Evolutionary conservation across 768 basidiomycete species (phyloP).

Genomic region (Lactarius hatsudake): DNA sequence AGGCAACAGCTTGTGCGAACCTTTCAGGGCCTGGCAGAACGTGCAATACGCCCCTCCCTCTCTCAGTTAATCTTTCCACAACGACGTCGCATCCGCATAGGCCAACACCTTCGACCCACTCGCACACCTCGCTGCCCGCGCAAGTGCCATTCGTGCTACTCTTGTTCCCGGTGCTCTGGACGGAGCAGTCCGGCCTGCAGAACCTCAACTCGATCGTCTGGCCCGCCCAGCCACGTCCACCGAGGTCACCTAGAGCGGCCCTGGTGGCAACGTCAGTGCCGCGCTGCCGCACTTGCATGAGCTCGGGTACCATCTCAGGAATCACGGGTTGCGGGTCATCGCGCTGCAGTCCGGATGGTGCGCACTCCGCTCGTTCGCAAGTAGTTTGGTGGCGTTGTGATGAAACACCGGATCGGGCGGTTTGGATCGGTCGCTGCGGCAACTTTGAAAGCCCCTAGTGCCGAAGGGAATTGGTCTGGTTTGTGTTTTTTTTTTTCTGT

Average conservation of each 20-base stretch:
- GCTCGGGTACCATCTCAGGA: slow-evolving; percentile 36
- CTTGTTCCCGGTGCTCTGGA: slow-evolving; percentile 63
- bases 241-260: slow-evolving; percentile 75
- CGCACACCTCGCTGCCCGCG: slow-evolving; percentile 45
- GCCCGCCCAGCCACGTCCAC: slow-evolving; percentile 72
- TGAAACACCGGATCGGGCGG: no score
- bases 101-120: slow-evolving; percentile 72
- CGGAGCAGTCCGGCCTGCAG: slow-evolving; percentile 66
- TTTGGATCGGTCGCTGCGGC: no score
- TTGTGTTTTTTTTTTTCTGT: background rate
- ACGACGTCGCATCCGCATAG: slow-evolving; percentile 18
- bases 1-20: slow-evolving; percentile 70
- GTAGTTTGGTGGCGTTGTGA: background rate
- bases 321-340: slow-evolving; percentile 36
- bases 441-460: no score
- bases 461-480: no score
- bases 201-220: slow-evolving; percentile 68
- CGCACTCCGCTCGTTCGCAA: slow-evolving; percentile 35
- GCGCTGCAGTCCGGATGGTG: slow-evolving; percentile 44
- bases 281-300: slow-evolving; percentile 65
- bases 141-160: slow-evolving; percentile 47
- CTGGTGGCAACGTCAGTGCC: slow-evolving; percentile 32
- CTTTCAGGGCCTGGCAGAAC: slow-evolving; percentile 79
- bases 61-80: no score
- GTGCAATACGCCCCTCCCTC: slow-evolving; percentile 34